Percentiles rank a stretch among this genome's conserved stretches.
These are phyloP conservation scores for Didymella arachidicola DNA, from an alignment of 2,329 filamentous ascomycete genomes.

Conservation along the genomic window DNA sequence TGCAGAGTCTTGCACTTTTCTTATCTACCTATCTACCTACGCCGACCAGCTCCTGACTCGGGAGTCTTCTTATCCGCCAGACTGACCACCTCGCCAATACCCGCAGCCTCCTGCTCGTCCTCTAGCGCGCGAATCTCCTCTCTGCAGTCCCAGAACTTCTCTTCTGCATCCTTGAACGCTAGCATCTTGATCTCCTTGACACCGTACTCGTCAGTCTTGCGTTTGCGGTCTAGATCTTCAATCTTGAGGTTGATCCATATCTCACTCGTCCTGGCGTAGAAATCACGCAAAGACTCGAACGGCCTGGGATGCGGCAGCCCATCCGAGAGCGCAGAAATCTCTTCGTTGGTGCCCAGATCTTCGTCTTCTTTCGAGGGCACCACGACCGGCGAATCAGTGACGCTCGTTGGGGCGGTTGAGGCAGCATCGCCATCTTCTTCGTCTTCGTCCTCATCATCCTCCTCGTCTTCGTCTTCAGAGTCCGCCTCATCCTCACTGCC, in stretches of 20 bases:
- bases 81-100: constrained; percentile 93
- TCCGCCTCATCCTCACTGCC: constrained; percentile 55
- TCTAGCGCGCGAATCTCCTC: constrained; percentile 92
- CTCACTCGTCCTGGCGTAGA: constrained; percentile 85
- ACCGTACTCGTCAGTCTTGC: constrained; percentile 59
- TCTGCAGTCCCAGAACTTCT: constrained; percentile 98
- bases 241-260: constrained; percentile 92
- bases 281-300: constrained; percentile 90
- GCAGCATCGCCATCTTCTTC: constrained; percentile 38
- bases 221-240: constrained; percentile 68
- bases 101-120: constrained; percentile 94
- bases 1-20: no score
- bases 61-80: constrained; percentile 72
- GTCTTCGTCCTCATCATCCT: constrained; percentile 48
- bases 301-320: constrained; percentile 78
- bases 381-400: constrained; percentile 34
- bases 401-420: constrained; percentile 63
- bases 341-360: constrained; percentile 57
- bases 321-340: constrained; percentile 68
- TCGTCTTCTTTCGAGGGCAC: constrained; percentile 43
- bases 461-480: constrained; percentile 57
- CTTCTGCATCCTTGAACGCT: constrained; percentile 89
- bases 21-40: not conserved
- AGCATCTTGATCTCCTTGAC: constrained; percentile 91
- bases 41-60: constrained; percentile 42